phyloP scores from a whole-genome alignment of 1,284 basidiomycete species.

The Puccinia polysora region DNA sequence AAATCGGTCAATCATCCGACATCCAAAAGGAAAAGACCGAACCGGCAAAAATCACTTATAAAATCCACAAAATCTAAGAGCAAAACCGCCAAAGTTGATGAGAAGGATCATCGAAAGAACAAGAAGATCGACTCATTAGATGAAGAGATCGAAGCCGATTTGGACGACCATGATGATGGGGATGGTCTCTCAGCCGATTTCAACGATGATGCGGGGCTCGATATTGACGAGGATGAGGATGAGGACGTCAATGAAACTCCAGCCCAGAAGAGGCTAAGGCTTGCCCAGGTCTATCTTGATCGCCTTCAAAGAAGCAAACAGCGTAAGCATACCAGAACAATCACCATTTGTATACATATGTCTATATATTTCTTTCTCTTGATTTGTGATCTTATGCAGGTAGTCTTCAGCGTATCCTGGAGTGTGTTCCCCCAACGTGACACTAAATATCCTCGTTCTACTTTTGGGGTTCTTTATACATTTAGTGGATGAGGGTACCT shows the following conservation, averaged over 20 bases:
- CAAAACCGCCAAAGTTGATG: not conserved
- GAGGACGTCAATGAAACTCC: conserved; percentile 63
- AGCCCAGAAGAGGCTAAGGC: conserved; percentile 81
- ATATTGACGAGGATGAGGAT: conserved; percentile 45
- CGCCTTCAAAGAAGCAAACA: conserved; percentile 72
- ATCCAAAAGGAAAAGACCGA: conserved; percentile 13
- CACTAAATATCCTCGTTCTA: not conserved
- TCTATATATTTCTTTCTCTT: conserved; percentile 22
- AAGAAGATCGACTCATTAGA: conserved; percentile 1
- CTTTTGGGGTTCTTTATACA: not conserved
- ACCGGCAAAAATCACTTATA: conserved; percentile 5
- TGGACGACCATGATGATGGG: not conserved
- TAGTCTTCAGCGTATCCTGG: not conserved
- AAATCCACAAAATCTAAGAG: conserved; percentile 1
- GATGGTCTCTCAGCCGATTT: conserved; percentile 24
- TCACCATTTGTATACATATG: not conserved
- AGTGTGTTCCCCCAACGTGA: not conserved
- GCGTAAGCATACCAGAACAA: conserved; percentile 53
- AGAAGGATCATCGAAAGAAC: not conserved
- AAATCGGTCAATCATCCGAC: conserved; percentile 4
- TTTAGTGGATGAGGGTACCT: conserved; percentile 26
- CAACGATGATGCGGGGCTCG: conserved; percentile 46
- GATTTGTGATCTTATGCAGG: too few species aligned
- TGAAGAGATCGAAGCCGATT: conserved; percentile 10
- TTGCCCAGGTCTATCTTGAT: conserved; percentile 85